These are phyloP conservation scores for Hyphodiscus sp. DNA, from an alignment of 2,329 filamentous ascomycete species.

Conservation along the genomic window DNA sequence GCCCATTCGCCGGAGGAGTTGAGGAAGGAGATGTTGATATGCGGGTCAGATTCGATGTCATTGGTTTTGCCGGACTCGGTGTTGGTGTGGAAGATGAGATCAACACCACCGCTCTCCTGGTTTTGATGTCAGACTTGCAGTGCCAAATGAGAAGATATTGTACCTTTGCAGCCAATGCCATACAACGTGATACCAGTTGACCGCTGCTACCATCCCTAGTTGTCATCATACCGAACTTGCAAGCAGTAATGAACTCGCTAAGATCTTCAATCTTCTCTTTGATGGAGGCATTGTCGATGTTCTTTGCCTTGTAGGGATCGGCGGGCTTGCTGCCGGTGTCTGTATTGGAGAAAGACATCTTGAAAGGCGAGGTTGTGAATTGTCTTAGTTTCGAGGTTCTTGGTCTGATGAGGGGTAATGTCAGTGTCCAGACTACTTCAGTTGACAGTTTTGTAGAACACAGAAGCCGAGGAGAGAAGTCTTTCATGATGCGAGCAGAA, in stretches of 20 bases:
- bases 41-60: constrained; percentile 64
- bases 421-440: constrained; percentile 9
- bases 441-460: neutral
- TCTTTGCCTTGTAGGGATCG: constrained; percentile 73
- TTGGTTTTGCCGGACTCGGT: constrained; percentile 83
- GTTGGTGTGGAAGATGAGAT: constrained; percentile 88
- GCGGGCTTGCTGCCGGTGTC: constrained; percentile 54
- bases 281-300: constrained; percentile 53
- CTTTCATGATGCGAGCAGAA: constrained; percentile 7
- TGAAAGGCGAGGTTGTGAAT: constrained; percentile 2
- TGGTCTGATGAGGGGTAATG: constrained; percentile 3
- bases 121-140: constrained; percentile 4
- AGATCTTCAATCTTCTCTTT: constrained; percentile 74
- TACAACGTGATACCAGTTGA: constrained; percentile 71
- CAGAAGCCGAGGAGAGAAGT: constrained; percentile 3
- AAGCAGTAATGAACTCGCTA: constrained; percentile 59
- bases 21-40: constrained; percentile 78
- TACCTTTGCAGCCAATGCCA: constrained; percentile 78
- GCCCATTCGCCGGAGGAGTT: constrained; percentile 77
- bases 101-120: constrained; percentile 70
- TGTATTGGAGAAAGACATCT: constrained; percentile 48
- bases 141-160: neutral
- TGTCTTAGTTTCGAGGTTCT: constrained; percentile 3
- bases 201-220: constrained; percentile 61
- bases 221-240: constrained; percentile 88